phyloP scores from a whole-genome alignment of 306 rosid genomes.

The Cucurbita moschata region DNA sequence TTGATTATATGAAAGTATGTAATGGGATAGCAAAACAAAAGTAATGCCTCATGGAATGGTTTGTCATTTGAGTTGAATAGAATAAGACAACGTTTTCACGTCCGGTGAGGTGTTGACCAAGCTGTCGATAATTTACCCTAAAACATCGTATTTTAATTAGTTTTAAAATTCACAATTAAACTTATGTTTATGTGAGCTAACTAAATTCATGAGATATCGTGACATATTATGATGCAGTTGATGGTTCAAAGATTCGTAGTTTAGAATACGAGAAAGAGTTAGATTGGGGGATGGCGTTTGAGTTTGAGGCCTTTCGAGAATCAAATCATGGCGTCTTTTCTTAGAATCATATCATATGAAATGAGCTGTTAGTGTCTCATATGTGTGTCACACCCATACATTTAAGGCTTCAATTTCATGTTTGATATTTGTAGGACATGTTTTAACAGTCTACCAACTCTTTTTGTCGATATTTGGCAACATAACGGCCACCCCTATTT shows the following conservation, averaged over 20 bases:
- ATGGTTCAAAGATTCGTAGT: neutral
- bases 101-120: too few species aligned
- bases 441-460: neutral
- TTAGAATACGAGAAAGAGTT: neutral
- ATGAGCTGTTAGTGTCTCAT: constrained; percentile 77
- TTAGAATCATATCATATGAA: constrained; percentile 29
- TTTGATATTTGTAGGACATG: constrained; percentile 2
- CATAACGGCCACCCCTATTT: neutral
- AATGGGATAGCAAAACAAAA: too few species aligned
- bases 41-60: too few species aligned
- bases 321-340: constrained; percentile 45
- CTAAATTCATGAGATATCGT: neutral
- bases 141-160: too few species aligned
- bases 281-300: neutral
- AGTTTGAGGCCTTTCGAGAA: constrained; percentile 20
- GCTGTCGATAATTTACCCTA: too few species aligned
- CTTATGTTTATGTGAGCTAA: too few species aligned
- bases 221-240: neutral
- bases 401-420: neutral
- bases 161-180: too few species aligned
- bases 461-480: neutral
- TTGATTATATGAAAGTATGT: too few species aligned
- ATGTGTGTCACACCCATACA: constrained; percentile 8
- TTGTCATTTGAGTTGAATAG: too few species aligned
- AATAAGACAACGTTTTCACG: too few species aligned